A percentile compares a stretch with the other conserved stretches of the same genome.
These are phyloP conservation scores for Mrakia hoshinonis DNA, from an alignment of 768 basidiomycete species.

Conservation along the genomic window DNA sequence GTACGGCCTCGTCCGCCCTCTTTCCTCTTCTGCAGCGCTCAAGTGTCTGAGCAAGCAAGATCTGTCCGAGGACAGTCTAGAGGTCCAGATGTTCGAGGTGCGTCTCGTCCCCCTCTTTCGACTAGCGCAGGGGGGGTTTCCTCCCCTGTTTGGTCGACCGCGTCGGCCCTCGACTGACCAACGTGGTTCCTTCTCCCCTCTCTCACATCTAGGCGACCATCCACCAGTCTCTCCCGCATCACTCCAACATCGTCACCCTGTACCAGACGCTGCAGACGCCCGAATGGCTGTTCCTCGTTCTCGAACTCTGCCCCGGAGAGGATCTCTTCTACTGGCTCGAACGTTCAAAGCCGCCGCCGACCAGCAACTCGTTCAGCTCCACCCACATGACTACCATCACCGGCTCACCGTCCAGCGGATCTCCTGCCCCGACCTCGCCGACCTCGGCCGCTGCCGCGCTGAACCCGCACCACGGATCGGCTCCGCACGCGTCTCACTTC, in stretches of 20 bases:
- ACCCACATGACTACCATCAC: conserved; percentile 33
- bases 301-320: conserved; percentile 94
- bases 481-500: conserved; percentile 29
- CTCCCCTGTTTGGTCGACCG: background rate
- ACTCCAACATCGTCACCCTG: conserved; percentile 90
- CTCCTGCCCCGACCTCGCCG: background rate
- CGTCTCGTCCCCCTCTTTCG: conserved; percentile 31
- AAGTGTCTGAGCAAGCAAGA: conserved; percentile 93
- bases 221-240: conserved; percentile 80
- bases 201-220: conserved; percentile 61
- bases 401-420: conserved; percentile 2
- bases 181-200: background rate
- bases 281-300: conserved; percentile 79
- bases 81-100: conserved; percentile 85
- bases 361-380: conserved; percentile 30
- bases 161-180: background rate
- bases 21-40: conserved; percentile 67
- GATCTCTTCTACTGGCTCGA: conserved; percentile 98
- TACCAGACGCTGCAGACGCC: conserved; percentile 81
- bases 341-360: conserved; percentile 61
- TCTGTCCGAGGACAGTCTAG: conserved; percentile 76
- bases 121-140: background rate
- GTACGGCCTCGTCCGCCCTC: conserved; percentile 42
- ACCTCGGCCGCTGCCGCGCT: background rate
- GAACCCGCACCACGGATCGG: conserved; percentile 25